Evolutionary conservation across 441 rosid species (phyloP).

Genomic region (Croton laevigatus): DNA sequence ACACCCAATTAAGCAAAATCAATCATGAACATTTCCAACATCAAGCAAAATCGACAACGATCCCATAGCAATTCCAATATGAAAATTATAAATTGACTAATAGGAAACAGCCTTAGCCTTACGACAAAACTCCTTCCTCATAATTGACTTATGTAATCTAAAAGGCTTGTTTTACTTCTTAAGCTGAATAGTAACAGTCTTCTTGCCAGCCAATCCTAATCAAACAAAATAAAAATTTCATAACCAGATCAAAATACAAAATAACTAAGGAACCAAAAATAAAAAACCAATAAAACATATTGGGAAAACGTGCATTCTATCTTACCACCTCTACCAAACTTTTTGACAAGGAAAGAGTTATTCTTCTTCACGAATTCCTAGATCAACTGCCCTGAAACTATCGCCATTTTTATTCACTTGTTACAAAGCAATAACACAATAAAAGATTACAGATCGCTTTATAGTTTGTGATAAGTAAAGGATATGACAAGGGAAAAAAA

Average conservation of each 20-base stretch:
- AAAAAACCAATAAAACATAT: background rate
- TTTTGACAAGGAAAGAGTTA: slow-evolving; percentile 35
- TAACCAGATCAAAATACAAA: too few relatives aligned
- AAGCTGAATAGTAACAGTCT: slow-evolving; percentile 66
- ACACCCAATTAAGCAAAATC: too few relatives aligned
- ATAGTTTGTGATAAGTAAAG: background rate
- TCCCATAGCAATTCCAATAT: background rate
- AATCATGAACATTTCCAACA: background rate
- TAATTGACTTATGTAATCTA: slow-evolving; percentile 46
- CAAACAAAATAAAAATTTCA: too few relatives aligned
- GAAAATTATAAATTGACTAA: slow-evolving; percentile 32
- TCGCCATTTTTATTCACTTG: slow-evolving; percentile 25
- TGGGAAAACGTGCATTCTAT: too few relatives aligned
- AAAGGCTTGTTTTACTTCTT: slow-evolving; percentile 60
- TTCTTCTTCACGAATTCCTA: slow-evolving; percentile 46
- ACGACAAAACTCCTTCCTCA: slow-evolving; percentile 61
- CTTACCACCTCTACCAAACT: slow-evolving; percentile 26
- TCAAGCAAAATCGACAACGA: too few relatives aligned
- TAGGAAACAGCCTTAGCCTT: slow-evolving; percentile 61
- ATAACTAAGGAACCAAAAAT: background rate
- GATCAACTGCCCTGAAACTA: slow-evolving; percentile 39
- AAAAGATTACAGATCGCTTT: background rate
- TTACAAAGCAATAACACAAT: background rate
- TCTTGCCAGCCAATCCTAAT: slow-evolving; percentile 70
- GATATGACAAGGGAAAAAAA: background rate